phyloP scores from a whole-genome alignment of 2,329 filamentous ascomycete species.

The Beauveria caledonica region DNA sequence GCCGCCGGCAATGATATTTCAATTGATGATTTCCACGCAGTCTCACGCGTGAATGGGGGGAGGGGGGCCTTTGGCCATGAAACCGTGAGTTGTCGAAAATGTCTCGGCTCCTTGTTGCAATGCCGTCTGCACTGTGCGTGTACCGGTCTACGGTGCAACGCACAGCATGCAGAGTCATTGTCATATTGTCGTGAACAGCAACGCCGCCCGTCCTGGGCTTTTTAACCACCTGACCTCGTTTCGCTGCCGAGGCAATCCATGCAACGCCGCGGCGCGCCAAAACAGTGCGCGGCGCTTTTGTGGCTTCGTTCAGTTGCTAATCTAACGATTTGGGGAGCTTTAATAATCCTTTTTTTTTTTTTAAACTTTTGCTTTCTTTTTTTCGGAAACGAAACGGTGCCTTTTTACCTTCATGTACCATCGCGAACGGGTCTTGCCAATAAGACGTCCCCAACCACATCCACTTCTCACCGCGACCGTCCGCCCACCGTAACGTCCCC shows the following conservation, averaged over 20 bases:
- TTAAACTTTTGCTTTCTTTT: neutral
- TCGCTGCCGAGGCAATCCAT: neutral
- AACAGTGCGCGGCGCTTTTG: neutral
- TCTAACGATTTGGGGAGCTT: neutral
- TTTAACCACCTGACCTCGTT: neutral
- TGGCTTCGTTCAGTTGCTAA: neutral
- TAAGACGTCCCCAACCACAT: neutral
- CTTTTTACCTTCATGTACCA: neutral
- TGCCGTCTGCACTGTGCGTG: no score
- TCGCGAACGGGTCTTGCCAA: neutral
- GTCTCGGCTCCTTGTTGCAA: no score
- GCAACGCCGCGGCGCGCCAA: neutral
- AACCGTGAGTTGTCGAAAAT: no score
- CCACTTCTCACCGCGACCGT: neutral
- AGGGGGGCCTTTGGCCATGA: no score
- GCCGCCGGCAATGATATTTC: no score
- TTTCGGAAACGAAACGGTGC: no score
- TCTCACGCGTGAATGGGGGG: no score
- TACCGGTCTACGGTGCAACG: no score
- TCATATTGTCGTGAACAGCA: no score
- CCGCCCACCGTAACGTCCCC: neutral
- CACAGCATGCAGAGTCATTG: no score
- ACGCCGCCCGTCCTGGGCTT: no score
- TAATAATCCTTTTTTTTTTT: neutral
- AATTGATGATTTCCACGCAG: no score